Evolutionary conservation across 1,139 yeast species (phyloP), one percentile per base, ranked within the genome.

Genomic region (Zhuliangozyma blackwelliae): DNA sequence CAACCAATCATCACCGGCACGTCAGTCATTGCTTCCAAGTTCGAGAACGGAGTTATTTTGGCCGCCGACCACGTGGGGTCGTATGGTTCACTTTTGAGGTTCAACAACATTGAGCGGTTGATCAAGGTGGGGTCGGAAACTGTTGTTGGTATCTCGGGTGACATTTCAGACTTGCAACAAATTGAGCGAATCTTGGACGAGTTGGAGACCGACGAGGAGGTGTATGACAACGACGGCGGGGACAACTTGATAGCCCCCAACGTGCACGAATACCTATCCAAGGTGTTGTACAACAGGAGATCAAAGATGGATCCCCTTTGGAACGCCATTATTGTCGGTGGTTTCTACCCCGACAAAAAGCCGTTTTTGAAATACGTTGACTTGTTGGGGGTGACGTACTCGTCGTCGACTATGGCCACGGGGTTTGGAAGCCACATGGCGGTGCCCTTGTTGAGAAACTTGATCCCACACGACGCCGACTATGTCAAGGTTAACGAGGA

Each of bases 381-480:
- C 59, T 70, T 94, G 45, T 73, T 89, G 41, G 99, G 99, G 33
- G 96, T 90, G 16, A 77, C 95, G 1, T 94, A 86, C 61, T 76
- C 87, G 7, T 75, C 97, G 0, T 95, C 96, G 26, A 75, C 95
- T 3, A 68, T 94, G 44, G 96, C 97, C 34, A 90, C 98, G 2
- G 99, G 99, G 1, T 92, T 90, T 60, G 99, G 98, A 40, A 83
- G 95, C 10, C 92, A 94, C 61, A 72, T 94, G 61, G 98, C 98
- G 4, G 66, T 89, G 31, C 99, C 99, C 27, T 68, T 94, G 49
- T 73, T 94, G 59, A 82, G 99, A 66, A 80, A 85, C 57, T 72
- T 83, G 43, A 87, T 85, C 34, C 95, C 90, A 40, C 68, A 70
- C 32, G 97, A 90, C 48, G 80, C 75, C 28, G 96, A 89, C 50